These are phyloP conservation scores for Clavispora carvajalis DNA, from an alignment of 805 yeast genomes.

Conservation along the genomic window DNA sequence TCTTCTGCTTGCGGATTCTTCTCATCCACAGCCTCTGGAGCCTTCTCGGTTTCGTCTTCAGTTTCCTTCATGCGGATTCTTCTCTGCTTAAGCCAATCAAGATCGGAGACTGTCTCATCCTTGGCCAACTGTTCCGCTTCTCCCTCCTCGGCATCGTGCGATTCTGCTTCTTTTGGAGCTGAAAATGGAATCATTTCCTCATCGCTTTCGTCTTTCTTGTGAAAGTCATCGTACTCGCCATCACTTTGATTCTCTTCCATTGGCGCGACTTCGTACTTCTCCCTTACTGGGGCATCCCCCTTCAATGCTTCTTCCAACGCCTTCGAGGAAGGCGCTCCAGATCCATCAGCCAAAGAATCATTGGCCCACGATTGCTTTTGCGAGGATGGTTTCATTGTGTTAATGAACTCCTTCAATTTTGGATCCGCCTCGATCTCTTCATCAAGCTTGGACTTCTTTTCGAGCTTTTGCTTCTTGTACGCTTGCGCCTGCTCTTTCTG, in stretches of 20 bases:
- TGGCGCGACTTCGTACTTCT: slow-evolving; percentile 28
- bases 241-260: slow-evolving; percentile 44
- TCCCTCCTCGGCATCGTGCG: slow-evolving; percentile 8
- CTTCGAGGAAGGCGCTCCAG: slow-evolving; percentile 41
- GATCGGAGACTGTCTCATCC: slow-evolving; percentile 58
- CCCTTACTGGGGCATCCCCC: slow-evolving; percentile 14
- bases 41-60: slow-evolving; percentile 9
- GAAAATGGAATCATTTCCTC: slow-evolving; percentile 46
- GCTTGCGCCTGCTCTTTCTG: slow-evolving; percentile 35
- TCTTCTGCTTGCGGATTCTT: too few relatives aligned
- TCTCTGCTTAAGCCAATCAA: slow-evolving; percentile 81
- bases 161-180: slow-evolving; percentile 19
- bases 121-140: slow-evolving; percentile 26
- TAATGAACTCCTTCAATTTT: slow-evolving; percentile 72
- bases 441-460: slow-evolving; percentile 40
- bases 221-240: slow-evolving; percentile 48
- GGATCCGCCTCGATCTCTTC: slow-evolving; percentile 60
- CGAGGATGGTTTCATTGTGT: slow-evolving; percentile 72
- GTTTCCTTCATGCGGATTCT: slow-evolving; percentile 58
- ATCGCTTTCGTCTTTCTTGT: slow-evolving; percentile 31
- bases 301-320: slow-evolving; percentile 41
- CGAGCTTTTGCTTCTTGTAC: slow-evolving; percentile 35
- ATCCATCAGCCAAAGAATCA: slow-evolving; percentile 46
- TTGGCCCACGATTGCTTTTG: slow-evolving; percentile 74
- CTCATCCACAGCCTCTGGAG: too few relatives aligned